Percentiles rank a stretch among this genome's conserved stretches.
Evolutionary conservation across 257 asterid genomes (phyloP).

Genomic region (Coffea eugenioides): DNA sequence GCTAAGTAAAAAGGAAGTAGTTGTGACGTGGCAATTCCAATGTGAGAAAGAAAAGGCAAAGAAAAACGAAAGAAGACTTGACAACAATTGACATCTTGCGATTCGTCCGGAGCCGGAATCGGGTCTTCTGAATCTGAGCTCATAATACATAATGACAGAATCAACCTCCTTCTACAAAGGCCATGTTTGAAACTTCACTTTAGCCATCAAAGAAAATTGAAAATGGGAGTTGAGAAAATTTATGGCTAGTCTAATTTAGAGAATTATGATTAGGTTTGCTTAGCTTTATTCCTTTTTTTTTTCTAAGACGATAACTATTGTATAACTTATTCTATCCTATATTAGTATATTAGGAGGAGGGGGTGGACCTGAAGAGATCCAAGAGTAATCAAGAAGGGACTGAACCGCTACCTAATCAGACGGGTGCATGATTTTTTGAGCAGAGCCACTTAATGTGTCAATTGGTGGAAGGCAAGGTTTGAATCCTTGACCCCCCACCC

Average conservation of each 20-base stretch:
- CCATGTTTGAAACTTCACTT: background rate
- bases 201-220: background rate
- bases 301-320: no score
- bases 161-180: background rate
- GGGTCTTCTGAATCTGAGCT: background rate
- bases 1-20: background rate
- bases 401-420: no score
- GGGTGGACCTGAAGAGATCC: no score
- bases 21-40: background rate
- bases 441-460: no score
- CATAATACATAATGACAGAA: background rate
- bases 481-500: no score
- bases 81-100: background rate
- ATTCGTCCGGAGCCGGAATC: background rate
- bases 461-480: no score
- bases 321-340: no score
- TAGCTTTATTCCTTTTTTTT: no score
- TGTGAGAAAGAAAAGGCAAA: background rate
- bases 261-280: no score
- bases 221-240: background rate
- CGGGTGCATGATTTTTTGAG: no score
- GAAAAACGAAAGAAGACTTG: background rate
- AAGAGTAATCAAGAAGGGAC: no score
- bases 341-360: no score
- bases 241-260: background rate